Evolutionary conservation across 1,139 yeast species (phyloP), one percentile per base, ranked within the genome.

Genomic region (Suhomyces yuchorum): DNA sequence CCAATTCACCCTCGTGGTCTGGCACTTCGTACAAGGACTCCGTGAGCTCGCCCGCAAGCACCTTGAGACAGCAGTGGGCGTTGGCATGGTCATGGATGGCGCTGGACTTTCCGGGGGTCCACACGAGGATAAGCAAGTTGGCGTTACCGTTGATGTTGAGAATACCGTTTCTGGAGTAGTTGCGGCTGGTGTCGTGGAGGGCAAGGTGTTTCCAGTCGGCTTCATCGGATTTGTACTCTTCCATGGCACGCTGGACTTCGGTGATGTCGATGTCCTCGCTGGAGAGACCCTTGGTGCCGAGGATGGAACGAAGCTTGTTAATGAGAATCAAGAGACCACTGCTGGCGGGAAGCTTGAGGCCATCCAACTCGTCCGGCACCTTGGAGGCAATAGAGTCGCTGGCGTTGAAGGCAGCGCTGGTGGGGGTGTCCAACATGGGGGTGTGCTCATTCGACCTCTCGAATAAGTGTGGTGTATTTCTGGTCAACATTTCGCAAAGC

Each of bases 21-120:
- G 89, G 88, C 56, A 78, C 66, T 35, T 78, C 81, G 58, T 82
- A 85, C 30, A 84, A 68, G 7, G 80, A 75, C 65, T 86, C 93
- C 22, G 69, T 68, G 42, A 87, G 70, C 34, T 71, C 65, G 3
- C 93, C 93, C 56, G 80, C 73, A 49, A 86, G 68, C 37, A 86
- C 71, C 66, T 86, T 86, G 80, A 81, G 80, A 53, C 81, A 77
- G 57, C 85, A 81, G 62, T 87, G 92, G 15, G 92, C 91, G 50
- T 81, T 77, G 28, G 92, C 89, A 57, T 86, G 93, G 65, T 85
- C 91, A 61, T 87, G 93, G 52, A 86, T 82, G 42, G 84, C 78
- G 37, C 88, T 82, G 20, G 83, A 73, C 58, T 75, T 74, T n/a
- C 81, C 81, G 0, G 91, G 91, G 48, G 79, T 77, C 93, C 93